These are phyloP conservation scores for Cryptococcus floricola DNA, from an alignment of 1,284 basidiomycete genomes.

Conservation along the genomic window DNA sequence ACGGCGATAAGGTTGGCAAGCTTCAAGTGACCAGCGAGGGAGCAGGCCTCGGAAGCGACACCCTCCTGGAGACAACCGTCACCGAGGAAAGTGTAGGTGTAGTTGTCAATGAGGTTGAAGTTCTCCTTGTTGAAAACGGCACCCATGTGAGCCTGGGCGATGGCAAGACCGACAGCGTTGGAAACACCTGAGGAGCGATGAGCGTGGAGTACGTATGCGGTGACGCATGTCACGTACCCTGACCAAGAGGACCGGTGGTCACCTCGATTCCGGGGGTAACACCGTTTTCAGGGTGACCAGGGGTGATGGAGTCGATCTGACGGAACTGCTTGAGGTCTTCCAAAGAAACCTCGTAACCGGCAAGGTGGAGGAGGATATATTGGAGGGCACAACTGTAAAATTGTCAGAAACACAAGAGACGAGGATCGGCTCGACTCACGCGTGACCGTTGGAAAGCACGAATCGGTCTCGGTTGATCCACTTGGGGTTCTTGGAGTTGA, in stretches of 20 bases:
- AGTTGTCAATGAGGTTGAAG: conserved; percentile 81
- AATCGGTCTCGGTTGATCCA: conserved; percentile 83
- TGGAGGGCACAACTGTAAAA: conserved; percentile 61
- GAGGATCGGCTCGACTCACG: conserved; percentile 25
- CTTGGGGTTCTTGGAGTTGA: conserved; percentile 80
- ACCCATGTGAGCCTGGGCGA: conserved; percentile 83
- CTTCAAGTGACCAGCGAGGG: conserved; percentile 85
- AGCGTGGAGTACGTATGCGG: not conserved
- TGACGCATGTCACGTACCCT: conserved; percentile 55
- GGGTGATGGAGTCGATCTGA: conserved; percentile 81
- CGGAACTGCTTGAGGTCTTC: conserved; percentile 51
- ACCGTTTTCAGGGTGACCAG: conserved; percentile 84
- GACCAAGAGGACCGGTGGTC: conserved; percentile 92
- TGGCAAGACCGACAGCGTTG: conserved; percentile 88
- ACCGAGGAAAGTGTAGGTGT: conserved; percentile 85
- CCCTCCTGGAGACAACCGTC: conserved; percentile 97
- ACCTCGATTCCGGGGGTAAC: conserved; percentile 93
- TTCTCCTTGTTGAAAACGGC: conserved; percentile 85
- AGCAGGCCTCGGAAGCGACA: conserved; percentile 83
- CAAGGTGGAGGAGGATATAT: conserved; percentile 51
- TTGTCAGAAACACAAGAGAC: not conserved
- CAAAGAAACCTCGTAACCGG: conserved; percentile 54
- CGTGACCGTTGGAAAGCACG: conserved; percentile 51
- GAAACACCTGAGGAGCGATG: conserved; percentile 56
- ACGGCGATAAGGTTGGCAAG: conserved; percentile 88